A percentile compares a stretch with the other conserved stretches of the same genome.
These are phyloP conservation scores for Phaeotremella skinneri DNA, from an alignment of 768 basidiomycete genomes.

Conservation along the genomic window DNA sequence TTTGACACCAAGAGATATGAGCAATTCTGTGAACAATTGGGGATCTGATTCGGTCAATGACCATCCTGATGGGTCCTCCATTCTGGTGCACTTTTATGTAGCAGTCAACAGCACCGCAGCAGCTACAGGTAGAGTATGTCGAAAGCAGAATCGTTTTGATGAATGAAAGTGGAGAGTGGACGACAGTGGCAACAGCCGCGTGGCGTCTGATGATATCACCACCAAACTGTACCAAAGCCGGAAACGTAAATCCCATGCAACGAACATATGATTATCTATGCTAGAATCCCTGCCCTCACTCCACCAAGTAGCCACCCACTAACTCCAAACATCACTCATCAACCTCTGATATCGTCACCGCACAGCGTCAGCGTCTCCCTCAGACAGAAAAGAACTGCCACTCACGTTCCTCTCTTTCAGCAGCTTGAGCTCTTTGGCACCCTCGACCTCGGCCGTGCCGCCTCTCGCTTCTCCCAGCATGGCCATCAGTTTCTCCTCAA, in stretches of 20 bases:
- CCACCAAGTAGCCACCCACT: neutral
- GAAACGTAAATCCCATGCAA: too few relatives aligned
- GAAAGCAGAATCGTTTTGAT: too few relatives aligned
- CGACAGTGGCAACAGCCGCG: too few relatives aligned
- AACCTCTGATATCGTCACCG: neutral
- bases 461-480: slow-evolving; percentile 88
- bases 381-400: slow-evolving; percentile 8
- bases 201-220: too few relatives aligned
- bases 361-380: neutral
- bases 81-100: too few relatives aligned
- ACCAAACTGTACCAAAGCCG: too few relatives aligned
- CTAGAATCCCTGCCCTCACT: too few relatives aligned
- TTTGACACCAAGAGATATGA: slow-evolving; percentile 46
- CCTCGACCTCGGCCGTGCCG: slow-evolving; percentile 80
- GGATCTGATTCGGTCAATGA: slow-evolving; percentile 51
- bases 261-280: too few relatives aligned
- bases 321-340: slow-evolving; percentile 6
- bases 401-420: slow-evolving; percentile 70
- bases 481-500: slow-evolving; percentile 77
- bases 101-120: too few relatives aligned
- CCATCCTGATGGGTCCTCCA: slow-evolving; percentile 49
- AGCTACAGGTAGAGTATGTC: too few relatives aligned
- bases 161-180: too few relatives aligned
- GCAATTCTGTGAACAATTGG: slow-evolving; percentile 47
- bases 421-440: slow-evolving; percentile 84